Base-by-base conservation (phyloP, 2,329 filamentous ascomycete species). In the Monosporascus sp. region DNA sequence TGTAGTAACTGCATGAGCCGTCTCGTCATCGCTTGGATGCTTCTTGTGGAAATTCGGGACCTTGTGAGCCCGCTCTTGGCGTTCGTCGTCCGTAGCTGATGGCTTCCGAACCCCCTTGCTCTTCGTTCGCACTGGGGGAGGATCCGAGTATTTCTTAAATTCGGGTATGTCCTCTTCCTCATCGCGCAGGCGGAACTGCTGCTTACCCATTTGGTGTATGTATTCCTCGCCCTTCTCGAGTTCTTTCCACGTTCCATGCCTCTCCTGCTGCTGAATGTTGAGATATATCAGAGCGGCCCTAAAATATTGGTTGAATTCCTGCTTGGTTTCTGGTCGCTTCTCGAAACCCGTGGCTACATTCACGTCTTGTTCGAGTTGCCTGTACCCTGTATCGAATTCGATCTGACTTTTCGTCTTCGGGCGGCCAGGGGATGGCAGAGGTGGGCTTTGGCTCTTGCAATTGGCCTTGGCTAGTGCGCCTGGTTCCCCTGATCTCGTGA, bases 161-260 rank as follows among this genome's bases (percentile, higher is more conserved):
- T 31, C 37, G 14, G 48, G 22, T 18, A 45, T 9, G 22, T 28
- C 11, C 24, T 46, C 28, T 15, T 44, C 53, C 15, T 26, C 8
- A 17, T 18, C 14, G 7, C 41, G 15, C 18, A 28, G 18, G 17
- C 37, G 49, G 20, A 59, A 54, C 8, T 7, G 17, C 15, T 51
- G 43, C 24, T 51, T 52, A 3, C 44, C 46, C 62, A 63, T 65
- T 1, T 46, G 26, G 28, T 56, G 37, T 14, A 60, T 17, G 24
- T 51, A 59, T 17, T 48, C 28, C 9, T 52, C 7, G 6, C 38
- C 51, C 20, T 57, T 50, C 20, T 49, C 41, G 8, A 63, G 55
- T 28, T 50, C 22, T 22, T 49, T 40, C 61, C 62, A 63, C 7
- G 54, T 52, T 5, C 49, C 22, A 4, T 24, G 37, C 3, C 24